Conservation (phyloP, 192 early-diverging fungal species). For the Gryganskiella cystojenkinii region DNA sequence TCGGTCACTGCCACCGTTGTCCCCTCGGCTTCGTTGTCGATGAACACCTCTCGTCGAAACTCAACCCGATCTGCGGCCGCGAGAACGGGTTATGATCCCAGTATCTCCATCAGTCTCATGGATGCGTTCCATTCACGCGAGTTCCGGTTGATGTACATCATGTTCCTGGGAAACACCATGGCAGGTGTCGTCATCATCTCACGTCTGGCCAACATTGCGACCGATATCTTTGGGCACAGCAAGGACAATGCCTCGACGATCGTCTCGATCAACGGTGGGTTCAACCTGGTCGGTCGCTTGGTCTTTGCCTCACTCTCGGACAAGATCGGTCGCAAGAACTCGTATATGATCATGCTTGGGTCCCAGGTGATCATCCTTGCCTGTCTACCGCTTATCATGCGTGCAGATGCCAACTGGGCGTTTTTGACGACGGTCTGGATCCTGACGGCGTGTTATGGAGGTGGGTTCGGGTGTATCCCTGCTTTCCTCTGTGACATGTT, state of each 20-base stretch:
- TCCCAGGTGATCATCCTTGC: slow-evolving; percentile 70
- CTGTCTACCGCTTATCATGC: slow-evolving; percentile 65
- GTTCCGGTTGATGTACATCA: slow-evolving; percentile 69
- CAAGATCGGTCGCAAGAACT: slow-evolving; percentile 69
- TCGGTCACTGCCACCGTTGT: slow-evolving; percentile 28
- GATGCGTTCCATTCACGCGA: slow-evolving; percentile 67
- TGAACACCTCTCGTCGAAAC: slow-evolving; percentile 24
- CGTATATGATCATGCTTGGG: slow-evolving; percentile 70
- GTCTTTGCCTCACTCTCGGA: slow-evolving; percentile 68
- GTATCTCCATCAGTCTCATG: slow-evolving; percentile 60
- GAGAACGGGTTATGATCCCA: slow-evolving; percentile 30
- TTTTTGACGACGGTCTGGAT: slow-evolving; percentile 70
- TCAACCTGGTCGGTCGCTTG: slow-evolving; percentile 67
- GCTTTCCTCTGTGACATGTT: slow-evolving; percentile 83
- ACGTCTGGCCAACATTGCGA: slow-evolving; percentile 64
- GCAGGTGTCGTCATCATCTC: slow-evolving; percentile 72
- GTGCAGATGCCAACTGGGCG: slow-evolving; percentile 58
- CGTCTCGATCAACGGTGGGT: slow-evolving; percentile 69
- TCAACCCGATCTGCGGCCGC: slow-evolving; percentile 8
- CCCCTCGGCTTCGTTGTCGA: slow-evolving; percentile 11
- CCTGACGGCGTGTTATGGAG: slow-evolving; percentile 78
- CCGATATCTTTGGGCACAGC: slow-evolving; percentile 59
- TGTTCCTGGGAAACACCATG: slow-evolving; percentile 70
- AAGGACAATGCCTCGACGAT: slow-evolving; percentile 59
- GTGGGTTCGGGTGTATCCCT: slow-evolving; percentile 81